Evolutionary conservation across 2,329 filamentous ascomycete species (phyloP).

Genomic region (Ascochyta pisi): DNA sequence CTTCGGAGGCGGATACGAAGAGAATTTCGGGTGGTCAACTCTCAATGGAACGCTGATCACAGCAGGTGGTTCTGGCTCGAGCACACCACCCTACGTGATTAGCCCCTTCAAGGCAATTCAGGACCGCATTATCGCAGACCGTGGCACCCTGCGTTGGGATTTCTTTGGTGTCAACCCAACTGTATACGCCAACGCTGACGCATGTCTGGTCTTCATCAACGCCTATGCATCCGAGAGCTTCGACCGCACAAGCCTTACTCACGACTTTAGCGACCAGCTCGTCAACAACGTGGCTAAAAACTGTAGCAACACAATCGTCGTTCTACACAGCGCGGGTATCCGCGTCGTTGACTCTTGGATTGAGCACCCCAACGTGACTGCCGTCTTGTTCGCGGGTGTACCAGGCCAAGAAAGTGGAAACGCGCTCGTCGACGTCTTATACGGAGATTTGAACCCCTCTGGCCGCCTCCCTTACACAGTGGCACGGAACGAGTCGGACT

Average conservation of each 20-base stretch:
- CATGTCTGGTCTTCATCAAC: conserved; percentile 65
- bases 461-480: conserved; percentile 81
- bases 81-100: conserved; percentile 50
- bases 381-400: conserved; percentile 79
- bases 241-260: conserved; percentile 33
- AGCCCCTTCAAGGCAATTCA: conserved; percentile 51
- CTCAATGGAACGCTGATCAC: conserved; percentile 53
- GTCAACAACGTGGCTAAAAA: conserved; percentile 54
- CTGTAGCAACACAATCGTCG: conserved; percentile 60
- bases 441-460: conserved; percentile 75
- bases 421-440: conserved; percentile 77
- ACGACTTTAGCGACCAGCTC: conserved; percentile 38
- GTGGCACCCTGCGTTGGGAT: conserved; percentile 46
- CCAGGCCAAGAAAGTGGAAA: conserved; percentile 84
- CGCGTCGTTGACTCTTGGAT: conserved; percentile 78
- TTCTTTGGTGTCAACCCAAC: conserved; percentile 42
- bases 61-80: conserved; percentile 51
- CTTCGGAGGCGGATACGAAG: conserved; percentile 50
- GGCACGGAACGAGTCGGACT: conserved; percentile 70
- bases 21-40: conserved; percentile 46
- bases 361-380: conserved; percentile 77
- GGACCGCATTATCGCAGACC: conserved; percentile 36
- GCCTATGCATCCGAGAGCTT: conserved; percentile 51
- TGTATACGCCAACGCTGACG: conserved; percentile 47
- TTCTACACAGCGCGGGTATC: conserved; percentile 58